phyloP scores from a whole-genome alignment of 1,284 basidiomycete species.

The Trichosporon sp. region DNA sequence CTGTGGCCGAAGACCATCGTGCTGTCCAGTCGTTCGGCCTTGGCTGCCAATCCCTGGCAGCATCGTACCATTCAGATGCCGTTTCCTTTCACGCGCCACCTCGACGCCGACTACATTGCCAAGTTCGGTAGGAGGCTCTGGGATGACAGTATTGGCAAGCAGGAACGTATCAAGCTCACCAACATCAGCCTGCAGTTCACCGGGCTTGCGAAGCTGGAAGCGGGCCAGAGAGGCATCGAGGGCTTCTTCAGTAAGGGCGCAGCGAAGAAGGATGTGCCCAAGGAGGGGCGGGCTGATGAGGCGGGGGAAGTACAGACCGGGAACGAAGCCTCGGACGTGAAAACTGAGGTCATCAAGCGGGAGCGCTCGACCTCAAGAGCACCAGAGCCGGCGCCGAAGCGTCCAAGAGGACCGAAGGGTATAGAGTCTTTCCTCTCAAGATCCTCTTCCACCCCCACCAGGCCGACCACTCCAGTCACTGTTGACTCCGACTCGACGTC shows the following conservation, averaged over 20 bases:
- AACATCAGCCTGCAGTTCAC: constrained; percentile 67
- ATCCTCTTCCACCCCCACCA: background rate
- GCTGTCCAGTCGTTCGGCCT: constrained; percentile 67
- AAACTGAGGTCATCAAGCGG: background rate
- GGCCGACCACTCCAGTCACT: background rate
- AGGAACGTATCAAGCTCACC: constrained; percentile 60
- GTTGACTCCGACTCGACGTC: background rate
- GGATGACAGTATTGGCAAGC: constrained; percentile 67
- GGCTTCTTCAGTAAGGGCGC: constrained; percentile 61
- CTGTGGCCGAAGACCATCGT: constrained; percentile 92
- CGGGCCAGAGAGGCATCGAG: constrained; percentile 80
- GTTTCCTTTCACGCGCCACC: constrained; percentile 71
- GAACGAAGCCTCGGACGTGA: background rate
- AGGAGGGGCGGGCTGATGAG: background rate
- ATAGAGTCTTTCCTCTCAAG: background rate
- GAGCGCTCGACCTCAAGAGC: background rate
- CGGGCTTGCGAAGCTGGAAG: constrained; percentile 72
- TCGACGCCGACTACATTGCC: constrained; percentile 72
- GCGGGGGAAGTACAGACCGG: no score
- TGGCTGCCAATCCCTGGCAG: constrained; percentile 53
- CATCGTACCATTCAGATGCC: constrained; percentile 65
- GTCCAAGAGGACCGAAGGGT: background rate
- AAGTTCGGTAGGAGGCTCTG: constrained; percentile 77
- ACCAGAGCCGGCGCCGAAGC: background rate
- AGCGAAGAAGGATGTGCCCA: constrained; percentile 5